These are phyloP conservation scores for Hippophae rhamnoides DNA, from an alignment of 306 rosid species.

Conservation along the genomic window DNA sequence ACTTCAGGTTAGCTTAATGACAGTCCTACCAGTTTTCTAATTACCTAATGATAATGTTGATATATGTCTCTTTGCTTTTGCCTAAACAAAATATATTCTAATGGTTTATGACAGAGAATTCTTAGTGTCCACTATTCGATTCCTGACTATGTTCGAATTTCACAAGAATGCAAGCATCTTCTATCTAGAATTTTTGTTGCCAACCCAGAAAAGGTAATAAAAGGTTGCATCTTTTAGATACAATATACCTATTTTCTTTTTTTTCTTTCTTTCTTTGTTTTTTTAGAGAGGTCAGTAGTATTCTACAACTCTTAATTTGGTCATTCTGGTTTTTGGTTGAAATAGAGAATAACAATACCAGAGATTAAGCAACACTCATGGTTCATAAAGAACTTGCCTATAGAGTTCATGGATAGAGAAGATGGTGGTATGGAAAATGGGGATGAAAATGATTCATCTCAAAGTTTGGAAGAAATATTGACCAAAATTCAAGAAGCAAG, in stretches of 20 bases:
- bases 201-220: constrained; percentile 67
- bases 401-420: constrained; percentile 54
- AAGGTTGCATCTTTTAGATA: neutral
- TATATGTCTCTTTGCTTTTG: neutral
- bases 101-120: constrained; percentile 57
- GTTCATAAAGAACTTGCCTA: constrained; percentile 63
- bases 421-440: constrained; percentile 17
- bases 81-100: constrained; percentile 5
- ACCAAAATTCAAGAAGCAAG: constrained; percentile 71
- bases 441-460: constrained; percentile 27
- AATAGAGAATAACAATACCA: constrained; percentile 80
- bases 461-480: constrained; percentile 52
- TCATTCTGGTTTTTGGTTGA: neutral
- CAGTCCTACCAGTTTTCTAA: neutral
- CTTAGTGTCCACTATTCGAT: constrained; percentile 79
- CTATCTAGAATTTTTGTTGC: constrained; percentile 78
- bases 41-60: no score
- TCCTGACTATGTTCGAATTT: constrained; percentile 73
- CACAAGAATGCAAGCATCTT: constrained; percentile 73
- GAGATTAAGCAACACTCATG: constrained; percentile 71
- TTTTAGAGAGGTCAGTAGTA: no score
- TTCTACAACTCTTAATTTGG: neutral
- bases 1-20: constrained; percentile 44
- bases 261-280: neutral
- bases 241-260: neutral